Conservation (phyloP, 805 yeast species). For the Saccharomycopsis olivae region DNA sequence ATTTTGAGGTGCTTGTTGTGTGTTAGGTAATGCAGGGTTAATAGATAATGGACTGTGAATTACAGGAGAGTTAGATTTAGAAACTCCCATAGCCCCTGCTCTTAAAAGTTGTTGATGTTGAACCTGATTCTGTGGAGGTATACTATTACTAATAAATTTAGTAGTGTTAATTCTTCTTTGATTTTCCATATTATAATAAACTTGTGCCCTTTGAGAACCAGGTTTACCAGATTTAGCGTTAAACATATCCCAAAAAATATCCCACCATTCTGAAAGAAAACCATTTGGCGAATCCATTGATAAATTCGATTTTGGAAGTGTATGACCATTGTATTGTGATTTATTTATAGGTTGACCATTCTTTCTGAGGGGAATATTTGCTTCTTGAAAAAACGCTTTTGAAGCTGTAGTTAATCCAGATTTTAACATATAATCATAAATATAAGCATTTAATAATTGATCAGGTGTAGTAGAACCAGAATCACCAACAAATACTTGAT, state of each 20-base stretch:
- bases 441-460: conserved; percentile 55
- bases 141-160: not conserved
- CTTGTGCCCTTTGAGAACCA: conserved; percentile 29
- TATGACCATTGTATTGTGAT: conserved; percentile 2
- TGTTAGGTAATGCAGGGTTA: too few species aligned
- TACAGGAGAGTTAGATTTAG: not conserved
- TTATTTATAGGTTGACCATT: conserved; percentile 26
- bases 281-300: conserved; percentile 81
- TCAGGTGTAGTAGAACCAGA: conserved; percentile 7
- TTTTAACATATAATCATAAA: conserved; percentile 76
- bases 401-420: conserved; percentile 67
- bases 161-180: conserved; percentile 7
- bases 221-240: conserved; percentile 57
- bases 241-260: conserved; percentile 87
- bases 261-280: conserved; percentile 92
- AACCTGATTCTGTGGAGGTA: conserved; percentile 5
- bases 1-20: too few species aligned
- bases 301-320: conserved; percentile 36
- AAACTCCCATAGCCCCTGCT: not conserved
- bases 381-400: conserved; percentile 61
- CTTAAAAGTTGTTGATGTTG: conserved; percentile 8
- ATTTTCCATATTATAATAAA: conserved; percentile 24
- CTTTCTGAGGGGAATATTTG: conserved; percentile 45
- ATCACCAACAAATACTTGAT: conserved; percentile 11
- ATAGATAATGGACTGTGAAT: not conserved